Conservation (phyloP, 345 rosid species). For the Hirschfeldia incana region DNA sequence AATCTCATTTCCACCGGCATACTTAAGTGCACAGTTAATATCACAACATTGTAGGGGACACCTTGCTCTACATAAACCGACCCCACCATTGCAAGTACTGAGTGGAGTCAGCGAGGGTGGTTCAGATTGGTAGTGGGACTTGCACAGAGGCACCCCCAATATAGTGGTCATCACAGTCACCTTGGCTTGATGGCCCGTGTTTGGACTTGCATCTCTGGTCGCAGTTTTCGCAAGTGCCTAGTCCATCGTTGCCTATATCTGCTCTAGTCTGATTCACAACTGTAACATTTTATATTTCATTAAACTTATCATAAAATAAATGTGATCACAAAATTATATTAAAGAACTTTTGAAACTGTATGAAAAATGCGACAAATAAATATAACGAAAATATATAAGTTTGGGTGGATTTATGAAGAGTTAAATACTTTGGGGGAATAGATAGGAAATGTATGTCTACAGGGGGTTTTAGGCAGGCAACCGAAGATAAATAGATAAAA, state of each 20-base stretch:
- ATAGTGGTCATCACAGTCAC: not conserved
- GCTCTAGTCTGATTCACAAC: slow-evolving; percentile 8
- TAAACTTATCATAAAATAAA: not conserved
- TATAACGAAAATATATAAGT: not conserved
- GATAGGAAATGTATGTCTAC: too few species aligned
- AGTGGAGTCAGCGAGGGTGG: not conserved
- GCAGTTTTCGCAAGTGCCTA: slow-evolving; percentile 19
- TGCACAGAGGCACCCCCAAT: not conserved
- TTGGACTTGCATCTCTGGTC: slow-evolving; percentile 16
- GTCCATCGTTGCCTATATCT: not conserved
- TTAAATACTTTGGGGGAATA: too few species aligned
- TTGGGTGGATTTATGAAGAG: too few species aligned
- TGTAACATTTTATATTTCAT: not conserved
- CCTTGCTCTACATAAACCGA: not conserved
- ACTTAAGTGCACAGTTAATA: slow-evolving; percentile 4
- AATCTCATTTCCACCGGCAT: slow-evolving; percentile 9
- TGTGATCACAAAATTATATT: not conserved
- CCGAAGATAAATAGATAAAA: too few species aligned
- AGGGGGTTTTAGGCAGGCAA: too few species aligned
- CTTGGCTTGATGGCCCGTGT: slow-evolving; percentile 24
- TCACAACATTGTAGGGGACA: slow-evolving; percentile 14
- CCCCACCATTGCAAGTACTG: not conserved
- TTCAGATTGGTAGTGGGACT: not conserved
- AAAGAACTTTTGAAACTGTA: not conserved
- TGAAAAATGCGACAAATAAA: not conserved